Conservation (phyloP, 495 filamentous ascomycete species). For the Penicillium ochrochloron region DNA sequence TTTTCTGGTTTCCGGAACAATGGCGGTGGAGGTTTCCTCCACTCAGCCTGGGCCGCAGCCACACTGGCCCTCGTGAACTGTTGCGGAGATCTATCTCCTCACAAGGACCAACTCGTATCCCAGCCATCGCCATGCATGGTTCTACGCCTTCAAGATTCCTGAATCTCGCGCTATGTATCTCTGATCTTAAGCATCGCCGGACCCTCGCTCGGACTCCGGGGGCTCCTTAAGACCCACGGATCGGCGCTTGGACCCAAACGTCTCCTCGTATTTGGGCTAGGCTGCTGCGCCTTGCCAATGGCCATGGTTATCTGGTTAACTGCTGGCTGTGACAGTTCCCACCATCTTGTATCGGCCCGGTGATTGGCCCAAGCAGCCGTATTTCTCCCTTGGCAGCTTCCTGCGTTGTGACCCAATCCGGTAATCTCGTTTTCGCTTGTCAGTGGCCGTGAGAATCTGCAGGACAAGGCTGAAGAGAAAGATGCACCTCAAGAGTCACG, state of each 20-base stretch:
- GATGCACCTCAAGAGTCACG: not conserved
- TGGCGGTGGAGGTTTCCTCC: not conserved
- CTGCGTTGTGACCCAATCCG: slow-evolving; percentile 19
- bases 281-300: slow-evolving; percentile 6
- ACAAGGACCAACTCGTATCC: not conserved
- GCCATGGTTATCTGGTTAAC: not conserved
- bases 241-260: slow-evolving; percentile 1
- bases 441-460: not conserved
- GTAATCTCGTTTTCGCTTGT: slow-evolving; percentile 32
- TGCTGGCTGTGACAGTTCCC: slow-evolving; percentile 4
- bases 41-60: slow-evolving; percentile 6
- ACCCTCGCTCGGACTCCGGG: not conserved
- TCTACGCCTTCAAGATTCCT: not conserved
- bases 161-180: not conserved
- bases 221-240: slow-evolving; percentile 1
- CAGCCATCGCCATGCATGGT: not conserved
- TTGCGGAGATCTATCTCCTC: not conserved
- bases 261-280: slow-evolving; percentile 20
- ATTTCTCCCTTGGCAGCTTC: slow-evolving; percentile 1
- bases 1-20: slow-evolving; percentile 3
- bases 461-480: not conserved
- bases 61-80: not conserved
- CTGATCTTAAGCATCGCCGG: slow-evolving; percentile 9
- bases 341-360: not conserved
- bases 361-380: not conserved